Evolutionary conservation across 345 rosid species (phyloP), one percentile per base, ranked within the genome.

Genomic region (Clausena lansium): DNA sequence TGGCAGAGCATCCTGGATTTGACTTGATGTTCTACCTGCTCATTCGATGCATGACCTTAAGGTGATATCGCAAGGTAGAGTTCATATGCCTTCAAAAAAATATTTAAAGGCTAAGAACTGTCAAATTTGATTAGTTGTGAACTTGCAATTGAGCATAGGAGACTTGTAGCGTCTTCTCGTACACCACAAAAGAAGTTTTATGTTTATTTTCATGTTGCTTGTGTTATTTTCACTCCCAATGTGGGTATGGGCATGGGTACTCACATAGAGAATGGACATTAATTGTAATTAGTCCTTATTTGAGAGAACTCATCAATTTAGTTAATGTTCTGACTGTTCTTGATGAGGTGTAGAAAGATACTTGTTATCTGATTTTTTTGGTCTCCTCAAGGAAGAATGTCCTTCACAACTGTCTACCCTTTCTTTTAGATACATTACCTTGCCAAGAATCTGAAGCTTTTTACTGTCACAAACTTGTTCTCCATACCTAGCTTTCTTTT

Each of bases 371-470:
- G 64, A 72, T 35, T 50, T 70, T 72, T 9, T 27, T 47, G 14
- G 36, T 27, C 61, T 52, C 32, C 25, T 25, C 20, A 9, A 13
- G 4, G 2, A 58, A 68, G 58, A 59, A 52, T 54, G 17, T 25
- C 41, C 7, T 22, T 7, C 47, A 17, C 63, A 25, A 70, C 36
- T 68, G 10, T 22, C 19, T 69, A 15, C 39, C 67, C 62, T 22
- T 75, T 61, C 55, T 61, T 47, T 60, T 55, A 50, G 9, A 13
- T 71, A 50, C 5, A 14, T 33, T 52, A 62, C 30, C 63, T 75
- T 32, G 54, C 25, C 9, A 62, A 45, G 76, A 59, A 62, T 73
- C 68, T 20, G 58, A 80, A 39, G 73, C 76, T 54, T 63, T 62
- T 24, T 63, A n/a, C n/a, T 55, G 66, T 30, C 33, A 20, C 36